Conservation (phyloP, 495 filamentous ascomycete species). For the Hypoxylon lienhwacheense region DNA sequence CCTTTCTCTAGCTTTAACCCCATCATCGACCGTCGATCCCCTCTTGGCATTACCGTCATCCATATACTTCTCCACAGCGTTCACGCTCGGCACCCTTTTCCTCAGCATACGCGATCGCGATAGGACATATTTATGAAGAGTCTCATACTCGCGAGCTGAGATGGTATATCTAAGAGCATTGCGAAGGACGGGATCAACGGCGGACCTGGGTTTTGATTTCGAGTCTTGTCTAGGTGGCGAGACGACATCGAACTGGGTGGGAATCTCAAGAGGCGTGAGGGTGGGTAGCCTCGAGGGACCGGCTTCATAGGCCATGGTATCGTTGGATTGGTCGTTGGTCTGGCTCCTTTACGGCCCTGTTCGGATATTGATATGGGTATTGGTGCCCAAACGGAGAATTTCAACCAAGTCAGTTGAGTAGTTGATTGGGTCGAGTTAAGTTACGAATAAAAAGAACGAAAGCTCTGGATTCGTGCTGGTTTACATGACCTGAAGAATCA, state of each 20-base stretch:
- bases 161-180: slow-evolving; percentile 82
- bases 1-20: slow-evolving; percentile 27
- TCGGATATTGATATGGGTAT: neutral
- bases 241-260: slow-evolving; percentile 10
- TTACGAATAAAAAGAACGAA: neutral
- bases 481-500: neutral
- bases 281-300: slow-evolving; percentile 27
- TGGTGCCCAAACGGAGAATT: slow-evolving; percentile 18
- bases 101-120: slow-evolving; percentile 65
- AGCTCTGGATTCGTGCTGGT: neutral
- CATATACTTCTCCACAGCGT: slow-evolving; percentile 52
- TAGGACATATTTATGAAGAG: slow-evolving; percentile 75
- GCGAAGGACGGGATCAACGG: slow-evolving; percentile 64
- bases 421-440: neutral
- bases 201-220: slow-evolving; percentile 42
- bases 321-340: no score
- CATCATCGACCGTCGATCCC: slow-evolving; percentile 11
- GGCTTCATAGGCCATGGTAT: slow-evolving; percentile 40
- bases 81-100: slow-evolving; percentile 60
- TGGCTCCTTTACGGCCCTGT: neutral
- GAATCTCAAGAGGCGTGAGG: slow-evolving; percentile 31
- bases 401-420: neutral
- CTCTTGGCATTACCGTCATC: slow-evolving; percentile 35
- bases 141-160: slow-evolving; percentile 80
- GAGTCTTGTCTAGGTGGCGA: slow-evolving; percentile 28